A percentile compares a stretch with the other conserved stretches of the same genome.
Conservation (phyloP, 768 basidiomycete species). For the Podaxis mareebaensis region DNA sequence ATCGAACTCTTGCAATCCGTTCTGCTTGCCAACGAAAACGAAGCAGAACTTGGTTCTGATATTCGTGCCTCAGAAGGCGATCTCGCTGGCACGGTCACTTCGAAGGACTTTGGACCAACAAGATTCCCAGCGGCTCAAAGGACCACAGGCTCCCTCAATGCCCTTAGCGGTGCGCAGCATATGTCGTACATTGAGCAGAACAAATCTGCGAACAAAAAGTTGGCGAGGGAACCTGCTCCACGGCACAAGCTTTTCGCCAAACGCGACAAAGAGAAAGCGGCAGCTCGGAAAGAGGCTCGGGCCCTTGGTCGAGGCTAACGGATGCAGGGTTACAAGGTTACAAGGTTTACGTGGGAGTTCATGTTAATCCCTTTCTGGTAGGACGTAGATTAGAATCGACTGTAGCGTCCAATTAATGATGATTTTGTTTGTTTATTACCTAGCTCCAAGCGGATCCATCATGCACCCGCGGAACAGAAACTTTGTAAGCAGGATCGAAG, state of each 20-base stretch:
- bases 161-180: conserved; percentile 85
- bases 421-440: not conserved
- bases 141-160: conserved; percentile 78
- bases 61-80: conserved; percentile 83
- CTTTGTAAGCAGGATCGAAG: not conserved
- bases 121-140: conserved; percentile 71
- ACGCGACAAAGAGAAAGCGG: conserved; percentile 75
- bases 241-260: conserved; percentile 83
- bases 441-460: not conserved
- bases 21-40: conserved; percentile 86
- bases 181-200: conserved; percentile 95
- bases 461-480: not conserved
- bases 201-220: conserved; percentile 84
- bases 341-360: conserved; percentile 12
- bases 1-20: conserved; percentile 96
- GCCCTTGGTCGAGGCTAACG: conserved; percentile 15
- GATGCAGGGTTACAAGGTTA: conserved; percentile 8
- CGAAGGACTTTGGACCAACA: conserved; percentile 82
- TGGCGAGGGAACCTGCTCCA: conserved; percentile 53
- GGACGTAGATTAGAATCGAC: conserved; percentile 1
- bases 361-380: not conserved
- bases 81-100: conserved; percentile 81
- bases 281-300: conserved; percentile 46
- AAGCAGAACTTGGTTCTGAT: conserved; percentile 85
- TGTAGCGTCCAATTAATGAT: not conserved